Conservation (phyloP, 208 protist genomes). For the Trichomonas tenax region DNA sequence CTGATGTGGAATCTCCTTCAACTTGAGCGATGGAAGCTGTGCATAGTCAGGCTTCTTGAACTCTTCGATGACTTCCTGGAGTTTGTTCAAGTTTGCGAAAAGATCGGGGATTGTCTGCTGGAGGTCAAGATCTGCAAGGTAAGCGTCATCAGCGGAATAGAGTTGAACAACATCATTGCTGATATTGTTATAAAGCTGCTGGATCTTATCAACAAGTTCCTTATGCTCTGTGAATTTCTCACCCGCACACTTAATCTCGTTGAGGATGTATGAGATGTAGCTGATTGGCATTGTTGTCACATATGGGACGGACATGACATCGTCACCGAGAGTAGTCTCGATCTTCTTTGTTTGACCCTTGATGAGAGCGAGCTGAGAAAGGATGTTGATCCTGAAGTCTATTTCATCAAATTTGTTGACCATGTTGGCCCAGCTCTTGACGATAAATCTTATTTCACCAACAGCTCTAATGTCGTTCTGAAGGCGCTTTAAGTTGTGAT, state of each 20-base stretch:
- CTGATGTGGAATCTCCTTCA: background rate
- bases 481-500: background rate
- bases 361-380: background rate
- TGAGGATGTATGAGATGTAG: background rate
- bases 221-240: background rate
- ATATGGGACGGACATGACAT: background rate
- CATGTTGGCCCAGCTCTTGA: background rate
- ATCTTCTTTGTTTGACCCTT: background rate
- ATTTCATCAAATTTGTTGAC: no score
- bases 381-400: background rate
- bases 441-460: background rate
- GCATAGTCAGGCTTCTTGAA: background rate
- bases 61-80: background rate
- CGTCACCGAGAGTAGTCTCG: background rate
- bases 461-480: background rate
- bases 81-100: background rate
- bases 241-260: background rate
- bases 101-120: background rate
- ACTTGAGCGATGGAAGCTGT: background rate
- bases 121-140: background rate
- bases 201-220: background rate
- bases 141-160: background rate
- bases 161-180: background rate
- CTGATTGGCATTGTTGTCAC: background rate
- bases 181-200: background rate